Conservation (phyloP, 2,329 filamentous ascomycete species). For the Aschersonia sp. region DNA sequence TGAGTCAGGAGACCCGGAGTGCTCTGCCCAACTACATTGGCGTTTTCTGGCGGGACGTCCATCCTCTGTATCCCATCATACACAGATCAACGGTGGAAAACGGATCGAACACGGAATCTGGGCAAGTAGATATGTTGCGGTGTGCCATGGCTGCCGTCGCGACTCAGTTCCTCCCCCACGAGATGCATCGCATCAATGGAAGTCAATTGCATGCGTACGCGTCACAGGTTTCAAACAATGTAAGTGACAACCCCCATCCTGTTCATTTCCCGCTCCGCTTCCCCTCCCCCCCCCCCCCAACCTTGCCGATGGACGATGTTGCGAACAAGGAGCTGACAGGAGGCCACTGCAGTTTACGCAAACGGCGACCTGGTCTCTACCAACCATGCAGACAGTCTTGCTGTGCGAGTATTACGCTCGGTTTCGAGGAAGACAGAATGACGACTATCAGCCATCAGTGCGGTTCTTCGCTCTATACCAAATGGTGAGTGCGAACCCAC, state of each 20-base stretch:
- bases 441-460: conserved; percentile 30
- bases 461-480: conserved; percentile 35
- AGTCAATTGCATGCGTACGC: conserved; percentile 36
- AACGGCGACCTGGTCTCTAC: conserved; percentile 24
- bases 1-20: conserved; percentile 24
- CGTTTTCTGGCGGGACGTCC: conserved; percentile 37
- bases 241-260: conserved; percentile 18
- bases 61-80: conserved; percentile 33
- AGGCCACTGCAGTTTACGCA: conserved; percentile 20
- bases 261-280: too few relatives aligned
- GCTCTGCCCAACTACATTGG: conserved; percentile 35
- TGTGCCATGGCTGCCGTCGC: conserved; percentile 44
- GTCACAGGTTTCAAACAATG: conserved; percentile 32
- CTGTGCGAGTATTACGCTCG: conserved; percentile 40
- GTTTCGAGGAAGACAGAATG: conserved; percentile 36
- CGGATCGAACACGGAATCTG: conserved; percentile 13
- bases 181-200: conserved; percentile 34
- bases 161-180: conserved; percentile 32
- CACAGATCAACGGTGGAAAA: conserved; percentile 31
- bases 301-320: background rate
- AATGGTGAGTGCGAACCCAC: conserved; percentile 30
- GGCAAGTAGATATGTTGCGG: conserved; percentile 27
- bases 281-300: background rate
- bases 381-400: conserved; percentile 37
- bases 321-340: background rate